These are phyloP conservation scores for Lachnellula cervina DNA, from an alignment of 2,329 filamentous ascomycete species.

Conservation along the genomic window DNA sequence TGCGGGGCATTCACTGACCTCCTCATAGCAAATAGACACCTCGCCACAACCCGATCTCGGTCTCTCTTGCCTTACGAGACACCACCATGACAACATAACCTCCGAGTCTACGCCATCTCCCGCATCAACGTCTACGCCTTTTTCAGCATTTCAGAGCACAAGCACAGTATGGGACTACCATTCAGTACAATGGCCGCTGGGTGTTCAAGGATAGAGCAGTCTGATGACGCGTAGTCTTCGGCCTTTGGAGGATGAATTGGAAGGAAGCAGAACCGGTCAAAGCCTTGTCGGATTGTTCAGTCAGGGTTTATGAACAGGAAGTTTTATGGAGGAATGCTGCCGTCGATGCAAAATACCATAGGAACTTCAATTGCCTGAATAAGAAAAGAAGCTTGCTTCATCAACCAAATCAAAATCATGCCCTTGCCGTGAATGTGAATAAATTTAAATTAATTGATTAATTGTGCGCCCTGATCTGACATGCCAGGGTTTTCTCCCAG, in stretches of 20 bases:
- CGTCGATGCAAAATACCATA: slow-evolving; percentile 29
- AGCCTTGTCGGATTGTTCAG: slow-evolving; percentile 30
- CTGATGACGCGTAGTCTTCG: slow-evolving; percentile 32
- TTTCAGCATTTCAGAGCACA: slow-evolving; percentile 31
- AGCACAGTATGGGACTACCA: slow-evolving; percentile 27
- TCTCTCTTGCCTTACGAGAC: slow-evolving; percentile 30
- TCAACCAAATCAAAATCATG: background rate
- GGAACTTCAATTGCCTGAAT: slow-evolving; percentile 27
- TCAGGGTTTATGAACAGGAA: slow-evolving; percentile 30
- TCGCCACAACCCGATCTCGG: slow-evolving; percentile 39
- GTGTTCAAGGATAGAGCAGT: slow-evolving; percentile 32
- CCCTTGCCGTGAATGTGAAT: background rate
- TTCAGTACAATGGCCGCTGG: slow-evolving; percentile 27
- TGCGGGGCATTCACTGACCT: slow-evolving; percentile 15
- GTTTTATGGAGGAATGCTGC: slow-evolving; percentile 29
- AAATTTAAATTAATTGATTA: no score
- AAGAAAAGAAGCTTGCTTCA: slow-evolving; percentile 30
- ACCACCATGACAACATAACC: slow-evolving; percentile 34
- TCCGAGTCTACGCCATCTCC: slow-evolving; percentile 31
- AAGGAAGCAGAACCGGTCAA: slow-evolving; percentile 33
- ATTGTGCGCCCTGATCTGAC: no score
- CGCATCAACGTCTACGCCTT: slow-evolving; percentile 33
- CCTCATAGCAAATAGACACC: slow-evolving; percentile 40
- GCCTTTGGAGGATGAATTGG: slow-evolving; percentile 32
- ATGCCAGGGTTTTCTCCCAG: no score